A percentile compares a stretch with the other conserved stretches of the same genome.
Conservation (phyloP, 2,329 filamentous ascomycete species). For the Clarireedia sp. region DNA sequence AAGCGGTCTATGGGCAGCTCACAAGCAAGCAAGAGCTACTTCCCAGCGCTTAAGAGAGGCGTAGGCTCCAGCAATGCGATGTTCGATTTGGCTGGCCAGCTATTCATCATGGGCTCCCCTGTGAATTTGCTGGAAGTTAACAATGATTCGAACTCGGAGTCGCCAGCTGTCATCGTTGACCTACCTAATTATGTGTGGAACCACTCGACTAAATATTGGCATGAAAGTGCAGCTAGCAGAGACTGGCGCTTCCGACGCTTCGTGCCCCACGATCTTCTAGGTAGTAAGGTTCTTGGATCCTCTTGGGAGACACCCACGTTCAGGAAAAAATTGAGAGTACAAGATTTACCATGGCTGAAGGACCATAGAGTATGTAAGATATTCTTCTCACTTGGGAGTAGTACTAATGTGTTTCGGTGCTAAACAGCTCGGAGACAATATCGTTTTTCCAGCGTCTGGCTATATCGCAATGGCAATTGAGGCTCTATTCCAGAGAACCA, state of each 20-base stretch:
- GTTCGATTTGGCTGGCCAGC: conserved; percentile 8
- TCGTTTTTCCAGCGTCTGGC: conserved; percentile 36
- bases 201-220: conserved; percentile 43
- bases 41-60: conserved; percentile 4
- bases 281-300: conserved; percentile 21
- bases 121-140: not conserved
- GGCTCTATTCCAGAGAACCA: conserved; percentile 12
- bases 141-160: conserved; percentile 31
- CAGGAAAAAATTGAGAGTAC: conserved; percentile 23
- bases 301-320: conserved; percentile 21
- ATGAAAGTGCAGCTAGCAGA: conserved; percentile 40
- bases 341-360: conserved; percentile 44
- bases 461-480: conserved; percentile 18
- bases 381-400: no score
- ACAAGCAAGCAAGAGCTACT: conserved; percentile 30
- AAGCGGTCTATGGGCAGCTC: conserved; percentile 25
- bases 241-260: conserved; percentile 38
- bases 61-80: not conserved
- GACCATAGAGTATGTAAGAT: conserved; percentile 33
- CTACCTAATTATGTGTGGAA: conserved; percentile 48
- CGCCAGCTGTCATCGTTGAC: conserved; percentile 25
- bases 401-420: no score
- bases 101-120: conserved; percentile 5
- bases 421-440: conserved; percentile 35
- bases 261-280: conserved; percentile 43